A percentile compares a stretch with the other conserved stretches of the same genome.
Conservation (phyloP, 805 yeast species). For the Ogataea ramenticola region DNA sequence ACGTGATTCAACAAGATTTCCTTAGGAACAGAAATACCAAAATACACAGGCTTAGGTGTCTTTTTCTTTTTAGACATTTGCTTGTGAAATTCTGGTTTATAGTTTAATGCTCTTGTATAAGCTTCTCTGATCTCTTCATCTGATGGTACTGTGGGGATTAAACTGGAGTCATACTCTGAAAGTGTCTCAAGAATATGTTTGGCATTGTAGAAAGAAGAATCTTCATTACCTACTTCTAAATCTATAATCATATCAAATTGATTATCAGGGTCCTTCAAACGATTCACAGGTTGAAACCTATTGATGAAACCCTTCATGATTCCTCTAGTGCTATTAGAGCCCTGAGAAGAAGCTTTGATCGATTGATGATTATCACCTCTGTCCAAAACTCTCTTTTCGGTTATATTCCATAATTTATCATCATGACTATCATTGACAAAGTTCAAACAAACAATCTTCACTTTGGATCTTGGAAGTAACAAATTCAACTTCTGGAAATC, state of each 20-base stretch:
- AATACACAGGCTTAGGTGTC: slow-evolving; percentile 33
- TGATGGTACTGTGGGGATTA: slow-evolving; percentile 35
- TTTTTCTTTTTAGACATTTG: slow-evolving; percentile 5
- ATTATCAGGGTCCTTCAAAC: slow-evolving; percentile 47
- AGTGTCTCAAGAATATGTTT: slow-evolving; percentile 33
- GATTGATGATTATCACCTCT: slow-evolving; percentile 91
- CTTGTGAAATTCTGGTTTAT: slow-evolving; percentile 45
- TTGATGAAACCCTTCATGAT: slow-evolving; percentile 71
- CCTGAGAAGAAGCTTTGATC: slow-evolving; percentile 46
- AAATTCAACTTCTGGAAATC: slow-evolving; percentile 39
- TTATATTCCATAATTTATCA: slow-evolving; percentile 38
- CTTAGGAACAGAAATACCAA: slow-evolving; percentile 32
- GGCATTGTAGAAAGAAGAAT: slow-evolving; percentile 47
- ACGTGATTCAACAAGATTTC: slow-evolving; percentile 7
- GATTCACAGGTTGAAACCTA: slow-evolving; percentile 57
- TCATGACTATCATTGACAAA: slow-evolving; percentile 37
- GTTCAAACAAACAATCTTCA: slow-evolving; percentile 62
- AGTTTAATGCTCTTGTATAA: slow-evolving; percentile 43
- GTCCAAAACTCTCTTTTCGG: slow-evolving; percentile 48
- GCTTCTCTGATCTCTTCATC: slow-evolving; percentile 37
- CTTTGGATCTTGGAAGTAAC: slow-evolving; percentile 34
- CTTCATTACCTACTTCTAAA: slow-evolving; percentile 34
- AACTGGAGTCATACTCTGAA: slow-evolving; percentile 32
- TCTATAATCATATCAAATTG: slow-evolving; percentile 60
- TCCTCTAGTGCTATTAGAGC: slow-evolving; percentile 40